Percentiles rank a stretch among this genome's conserved stretches.
phyloP scores from a whole-genome alignment of 441 rosid genomes.

The Pelargonium australe region DNA sequence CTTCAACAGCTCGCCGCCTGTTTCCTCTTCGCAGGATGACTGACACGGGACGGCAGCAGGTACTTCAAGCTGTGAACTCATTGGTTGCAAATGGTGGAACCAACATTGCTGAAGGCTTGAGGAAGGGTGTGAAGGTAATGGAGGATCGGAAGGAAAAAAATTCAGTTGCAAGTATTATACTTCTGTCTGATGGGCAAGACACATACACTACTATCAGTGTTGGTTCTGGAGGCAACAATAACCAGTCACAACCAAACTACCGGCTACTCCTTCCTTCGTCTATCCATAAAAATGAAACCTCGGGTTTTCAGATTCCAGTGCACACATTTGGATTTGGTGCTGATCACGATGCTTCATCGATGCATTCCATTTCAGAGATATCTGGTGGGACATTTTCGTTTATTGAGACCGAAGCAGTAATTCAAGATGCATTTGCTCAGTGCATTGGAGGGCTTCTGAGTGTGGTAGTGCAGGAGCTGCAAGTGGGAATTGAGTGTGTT shows the following conservation, averaged over 20 bases:
- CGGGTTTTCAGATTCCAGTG: constrained; percentile 75
- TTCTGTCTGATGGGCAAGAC: constrained; percentile 92
- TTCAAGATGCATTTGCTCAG: constrained; percentile 98
- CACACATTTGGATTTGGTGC: constrained; percentile 95
- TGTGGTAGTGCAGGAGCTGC: constrained; percentile 68
- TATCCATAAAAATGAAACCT: constrained; percentile 41
- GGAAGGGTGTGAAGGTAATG: constrained; percentile 83
- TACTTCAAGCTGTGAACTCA: constrained; percentile 86
- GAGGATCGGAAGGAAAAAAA: constrained; percentile 73
- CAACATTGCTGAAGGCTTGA: constrained; percentile 92
- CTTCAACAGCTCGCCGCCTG: constrained; percentile 92
- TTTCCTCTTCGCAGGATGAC: constrained; percentile 77
- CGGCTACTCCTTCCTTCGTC: constrained; percentile 60
- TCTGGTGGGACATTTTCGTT: constrained; percentile 97
- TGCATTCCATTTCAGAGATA: constrained; percentile 86
- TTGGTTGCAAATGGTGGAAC: constrained; percentile 94
- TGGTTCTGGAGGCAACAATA: constrained; percentile 23
- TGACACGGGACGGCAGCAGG: constrained; percentile 66
- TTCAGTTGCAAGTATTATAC: constrained; percentile 78
- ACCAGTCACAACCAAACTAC: constrained; percentile 53
- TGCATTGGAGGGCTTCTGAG: constrained; percentile 95
- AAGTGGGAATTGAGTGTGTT: constrained; percentile 45
- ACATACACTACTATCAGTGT: constrained; percentile 52
- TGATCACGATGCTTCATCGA: constrained; percentile 85
- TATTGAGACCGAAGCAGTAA: constrained; percentile 78